phyloP scores from a whole-genome alignment of 2,329 filamentous ascomycete genomes.

The Aspergillus candidus region DNA sequence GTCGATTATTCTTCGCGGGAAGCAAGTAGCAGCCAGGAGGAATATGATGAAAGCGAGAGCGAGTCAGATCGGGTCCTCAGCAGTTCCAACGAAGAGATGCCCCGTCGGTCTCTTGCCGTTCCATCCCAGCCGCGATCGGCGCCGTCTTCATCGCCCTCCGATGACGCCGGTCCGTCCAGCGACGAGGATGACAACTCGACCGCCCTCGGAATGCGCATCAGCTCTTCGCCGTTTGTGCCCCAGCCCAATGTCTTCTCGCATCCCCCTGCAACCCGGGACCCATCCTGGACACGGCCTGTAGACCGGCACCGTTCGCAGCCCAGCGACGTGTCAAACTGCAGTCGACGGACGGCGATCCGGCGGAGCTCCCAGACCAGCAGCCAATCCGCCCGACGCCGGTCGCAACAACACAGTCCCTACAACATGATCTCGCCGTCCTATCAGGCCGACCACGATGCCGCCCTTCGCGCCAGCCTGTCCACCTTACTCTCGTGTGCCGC shows the following conservation, averaged over 20 bases:
- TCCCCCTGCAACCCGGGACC: slow-evolving; percentile 55
- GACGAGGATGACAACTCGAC: slow-evolving; percentile 73
- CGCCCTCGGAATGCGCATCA: slow-evolving; percentile 62
- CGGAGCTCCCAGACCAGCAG: slow-evolving; percentile 34
- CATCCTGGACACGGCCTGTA: slow-evolving; percentile 27
- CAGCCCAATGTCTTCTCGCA: slow-evolving; percentile 92
- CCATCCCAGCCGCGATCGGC: slow-evolving; percentile 19
- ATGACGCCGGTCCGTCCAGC: slow-evolving; percentile 32
- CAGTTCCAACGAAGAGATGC: slow-evolving; percentile 56
- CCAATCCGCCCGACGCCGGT: slow-evolving; percentile 29
- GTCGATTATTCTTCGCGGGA: slow-evolving; percentile 40
- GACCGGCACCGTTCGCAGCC: slow-evolving; percentile 49
- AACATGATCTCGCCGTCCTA: slow-evolving; percentile 68
- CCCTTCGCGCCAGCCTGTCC: slow-evolving; percentile 84
- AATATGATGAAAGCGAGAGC: slow-evolving; percentile 89
- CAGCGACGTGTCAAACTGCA: slow-evolving; percentile 36
- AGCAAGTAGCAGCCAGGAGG: slow-evolving; percentile 73
- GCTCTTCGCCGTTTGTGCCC: slow-evolving; percentile 61
- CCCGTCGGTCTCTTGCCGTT: slow-evolving; percentile 19
- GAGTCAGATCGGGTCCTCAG: slow-evolving; percentile 70
- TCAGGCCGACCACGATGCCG: slow-evolving; percentile 87
- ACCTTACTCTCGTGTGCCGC: slow-evolving; percentile 93
- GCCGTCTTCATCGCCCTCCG: slow-evolving; percentile 22
- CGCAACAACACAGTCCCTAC: slow-evolving; percentile 50
- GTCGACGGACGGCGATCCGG: slow-evolving; percentile 28